Evolutionary conservation across 495 filamentous ascomycete genomes (phyloP).

Genomic region (Aspergillus saccharolyticus): DNA sequence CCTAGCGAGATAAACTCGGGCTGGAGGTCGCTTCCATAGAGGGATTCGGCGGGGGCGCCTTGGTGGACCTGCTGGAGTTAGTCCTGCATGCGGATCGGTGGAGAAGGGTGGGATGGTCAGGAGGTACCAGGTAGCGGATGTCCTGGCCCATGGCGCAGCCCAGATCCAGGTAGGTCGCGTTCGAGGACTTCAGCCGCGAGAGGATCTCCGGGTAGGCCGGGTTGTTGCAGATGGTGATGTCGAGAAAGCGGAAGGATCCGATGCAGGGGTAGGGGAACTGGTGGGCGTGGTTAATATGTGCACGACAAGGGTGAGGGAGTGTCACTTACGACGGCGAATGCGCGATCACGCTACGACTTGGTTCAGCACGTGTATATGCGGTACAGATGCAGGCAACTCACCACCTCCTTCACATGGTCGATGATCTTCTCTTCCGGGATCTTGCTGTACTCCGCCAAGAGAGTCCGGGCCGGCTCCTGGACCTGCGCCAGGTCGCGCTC

Average conservation of each 20-base stretch:
- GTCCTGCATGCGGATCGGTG: neutral
- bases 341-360: neutral
- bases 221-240: constrained; percentile 30
- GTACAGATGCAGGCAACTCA: constrained; percentile 16
- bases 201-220: constrained; percentile 37
- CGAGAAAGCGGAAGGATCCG: constrained; percentile 49
- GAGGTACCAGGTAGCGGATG: constrained; percentile 29
- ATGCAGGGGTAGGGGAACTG: constrained; percentile 49
- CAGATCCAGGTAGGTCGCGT: constrained; percentile 37
- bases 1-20: constrained; percentile 39
- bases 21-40: constrained; percentile 40
- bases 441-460: constrained; percentile 45
- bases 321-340: neutral
- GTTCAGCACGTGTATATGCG: neutral
- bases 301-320: constrained; percentile 4
- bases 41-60: constrained; percentile 22
- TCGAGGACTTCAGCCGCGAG: constrained; percentile 29
- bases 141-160: constrained; percentile 39
- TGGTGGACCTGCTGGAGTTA: constrained; percentile 18
- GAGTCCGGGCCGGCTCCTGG: constrained; percentile 21
- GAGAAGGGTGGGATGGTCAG: neutral
- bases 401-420: constrained; percentile 42
- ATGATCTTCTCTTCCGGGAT: constrained; percentile 41
- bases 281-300: constrained; percentile 4
- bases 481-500: constrained; percentile 28